Percentiles rank a stretch among this genome's conserved stretches.
phyloP scores from a whole-genome alignment of 139 green algal species.

The Volvox reticuliferus region DNA sequence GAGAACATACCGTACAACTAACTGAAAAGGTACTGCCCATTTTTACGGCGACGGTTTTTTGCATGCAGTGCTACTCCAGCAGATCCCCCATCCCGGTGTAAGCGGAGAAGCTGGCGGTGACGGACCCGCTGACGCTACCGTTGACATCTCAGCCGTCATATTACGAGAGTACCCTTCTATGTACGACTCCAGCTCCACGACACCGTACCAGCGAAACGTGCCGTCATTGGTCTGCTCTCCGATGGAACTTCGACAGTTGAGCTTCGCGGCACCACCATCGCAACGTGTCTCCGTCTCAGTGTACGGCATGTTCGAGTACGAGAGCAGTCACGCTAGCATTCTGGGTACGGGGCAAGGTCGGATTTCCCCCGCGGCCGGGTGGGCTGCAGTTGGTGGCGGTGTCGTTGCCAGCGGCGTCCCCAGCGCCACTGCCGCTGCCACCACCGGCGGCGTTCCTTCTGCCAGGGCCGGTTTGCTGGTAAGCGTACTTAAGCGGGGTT shows the following conservation, averaged over 20 bases:
- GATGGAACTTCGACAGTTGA: background rate
- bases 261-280: background rate
- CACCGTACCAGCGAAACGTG: background rate
- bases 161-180: background rate
- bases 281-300: background rate
- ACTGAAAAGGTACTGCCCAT: too few species aligned
- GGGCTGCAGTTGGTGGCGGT: background rate
- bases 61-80: background rate
- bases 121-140: background rate
- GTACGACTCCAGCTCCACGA: background rate
- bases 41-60: too few species aligned
- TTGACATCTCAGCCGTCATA: too few species aligned
- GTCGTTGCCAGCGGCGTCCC: background rate
- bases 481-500: too few species aligned
- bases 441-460: too few species aligned
- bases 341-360: background rate
- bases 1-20: too few species aligned
- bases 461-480: too few species aligned
- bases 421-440: too few species aligned
- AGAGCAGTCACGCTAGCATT: background rate
- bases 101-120: background rate
- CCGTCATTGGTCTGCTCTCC: background rate
- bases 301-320: background rate
- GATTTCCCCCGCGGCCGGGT: background rate
- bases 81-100: background rate